Conservation (phyloP, 2,329 filamentous ascomycete genomes). For the Aspergillus flavus region DNA sequence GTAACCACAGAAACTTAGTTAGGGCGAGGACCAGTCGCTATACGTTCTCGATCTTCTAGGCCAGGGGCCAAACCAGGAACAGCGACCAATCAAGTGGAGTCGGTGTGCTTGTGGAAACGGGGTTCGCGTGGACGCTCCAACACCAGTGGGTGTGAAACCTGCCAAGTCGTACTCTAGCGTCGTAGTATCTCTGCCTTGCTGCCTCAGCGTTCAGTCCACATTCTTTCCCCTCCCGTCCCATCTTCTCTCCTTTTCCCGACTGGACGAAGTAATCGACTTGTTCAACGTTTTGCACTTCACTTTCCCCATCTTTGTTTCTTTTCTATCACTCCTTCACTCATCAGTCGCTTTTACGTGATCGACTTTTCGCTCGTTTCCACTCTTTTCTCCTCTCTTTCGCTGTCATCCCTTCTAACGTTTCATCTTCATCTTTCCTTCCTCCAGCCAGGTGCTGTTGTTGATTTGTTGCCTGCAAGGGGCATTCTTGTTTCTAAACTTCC, state of each 20-base stretch:
- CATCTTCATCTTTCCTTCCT: constrained; percentile 21
- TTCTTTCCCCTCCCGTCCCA: constrained; percentile 9
- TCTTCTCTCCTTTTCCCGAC: constrained; percentile 13
- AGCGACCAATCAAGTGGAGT: background rate
- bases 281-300: constrained; percentile 11
- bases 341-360: constrained; percentile 19
- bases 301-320: constrained; percentile 13
- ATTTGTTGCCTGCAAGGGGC: constrained; percentile 24
- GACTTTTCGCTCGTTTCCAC: constrained; percentile 26
- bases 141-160: constrained; percentile 10
- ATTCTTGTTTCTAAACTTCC: constrained; percentile 20
- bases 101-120: constrained; percentile 7
- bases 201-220: background rate
- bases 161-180: constrained; percentile 8
- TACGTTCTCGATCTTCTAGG: constrained; percentile 10
- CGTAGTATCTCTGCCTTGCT: constrained; percentile 10
- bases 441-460: constrained; percentile 33
- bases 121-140: constrained; percentile 8
- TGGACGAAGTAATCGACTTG: constrained; percentile 11
- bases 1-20: constrained; percentile 2
- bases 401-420: constrained; percentile 22
- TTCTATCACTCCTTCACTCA: constrained; percentile 14
- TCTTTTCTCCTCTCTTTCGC: constrained; percentile 11
- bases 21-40: background rate
- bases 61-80: background rate